These are phyloP conservation scores for Microdochium nivale DNA, from an alignment of 2,329 filamentous ascomycete species.

Conservation along the genomic window DNA sequence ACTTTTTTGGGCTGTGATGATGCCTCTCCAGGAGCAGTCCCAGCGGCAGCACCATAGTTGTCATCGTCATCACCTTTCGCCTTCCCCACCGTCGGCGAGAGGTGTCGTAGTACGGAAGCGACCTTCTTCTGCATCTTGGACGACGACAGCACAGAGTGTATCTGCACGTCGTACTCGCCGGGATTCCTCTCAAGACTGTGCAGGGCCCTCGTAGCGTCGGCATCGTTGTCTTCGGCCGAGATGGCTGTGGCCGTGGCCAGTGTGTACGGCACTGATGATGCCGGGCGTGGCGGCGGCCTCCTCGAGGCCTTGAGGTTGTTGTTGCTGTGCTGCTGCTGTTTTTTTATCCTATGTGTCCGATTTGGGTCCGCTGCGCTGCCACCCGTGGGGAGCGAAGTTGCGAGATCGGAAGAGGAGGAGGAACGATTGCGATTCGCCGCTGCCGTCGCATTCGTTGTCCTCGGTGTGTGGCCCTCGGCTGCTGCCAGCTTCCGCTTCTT, in stretches of 20 bases:
- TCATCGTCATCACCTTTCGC: background rate
- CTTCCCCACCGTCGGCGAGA: slow-evolving; percentile 16
- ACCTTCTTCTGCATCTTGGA: slow-evolving; percentile 50
- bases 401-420: no score
- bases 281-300: background rate
- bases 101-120: slow-evolving; percentile 32
- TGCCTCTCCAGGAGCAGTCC: slow-evolving; percentile 13
- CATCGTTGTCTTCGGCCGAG: slow-evolving; percentile 25
- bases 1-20: slow-evolving; percentile 1
- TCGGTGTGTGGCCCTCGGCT: background rate
- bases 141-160: slow-evolving; percentile 49
- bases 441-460: background rate
- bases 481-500: background rate
- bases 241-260: slow-evolving; percentile 14
- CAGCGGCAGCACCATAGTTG: no score
- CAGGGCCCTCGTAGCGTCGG: slow-evolving; percentile 34
- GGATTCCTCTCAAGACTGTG: slow-evolving; percentile 8
- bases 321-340: background rate
- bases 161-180: slow-evolving; percentile 39
- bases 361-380: background rate
- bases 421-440: no score
- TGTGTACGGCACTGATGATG: slow-evolving; percentile 16
- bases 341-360: background rate
- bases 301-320: background rate
- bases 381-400: no score